These are phyloP conservation scores for Microcos paniculata DNA, from an alignment of 345 rosid species.

Conservation along the genomic window DNA sequence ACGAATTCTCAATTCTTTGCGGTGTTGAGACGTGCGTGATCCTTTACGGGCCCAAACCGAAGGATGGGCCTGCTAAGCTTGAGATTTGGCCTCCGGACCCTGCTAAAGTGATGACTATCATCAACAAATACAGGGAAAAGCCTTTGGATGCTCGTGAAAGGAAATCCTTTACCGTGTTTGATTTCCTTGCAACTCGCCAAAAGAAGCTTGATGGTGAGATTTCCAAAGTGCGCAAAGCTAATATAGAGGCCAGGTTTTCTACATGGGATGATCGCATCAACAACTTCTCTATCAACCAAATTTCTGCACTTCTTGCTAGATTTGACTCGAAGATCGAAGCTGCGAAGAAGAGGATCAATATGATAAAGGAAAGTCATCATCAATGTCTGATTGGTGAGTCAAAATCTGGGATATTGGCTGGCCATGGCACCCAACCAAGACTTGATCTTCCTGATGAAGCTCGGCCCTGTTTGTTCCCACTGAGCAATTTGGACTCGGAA, in stretches of 20 bases:
- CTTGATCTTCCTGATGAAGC: neutral
- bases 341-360: neutral
- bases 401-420: neutral
- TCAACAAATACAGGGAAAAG: conserved; percentile 23
- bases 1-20: conserved; percentile 36
- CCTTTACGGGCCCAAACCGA: conserved; percentile 29
- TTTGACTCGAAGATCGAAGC: neutral
- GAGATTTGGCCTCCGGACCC: conserved; percentile 35
- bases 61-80: conserved; percentile 3
- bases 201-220: conserved; percentile 3
- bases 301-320: neutral
- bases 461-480: neutral
- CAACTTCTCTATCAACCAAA: neutral
- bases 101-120: conserved; percentile 22
- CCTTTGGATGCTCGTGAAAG: neutral
- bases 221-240: neutral
- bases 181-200: neutral
- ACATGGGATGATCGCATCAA: conserved; percentile 9
- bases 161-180: neutral
- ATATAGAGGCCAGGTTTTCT: neutral
- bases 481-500: neutral
- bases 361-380: neutral
- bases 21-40: conserved; percentile 37
- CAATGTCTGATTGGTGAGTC: neutral
- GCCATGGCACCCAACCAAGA: neutral